Evolutionary conservation across 495 filamentous ascomycete genomes (phyloP).

Genomic region (Astrothelium macrocarpum): DNA sequence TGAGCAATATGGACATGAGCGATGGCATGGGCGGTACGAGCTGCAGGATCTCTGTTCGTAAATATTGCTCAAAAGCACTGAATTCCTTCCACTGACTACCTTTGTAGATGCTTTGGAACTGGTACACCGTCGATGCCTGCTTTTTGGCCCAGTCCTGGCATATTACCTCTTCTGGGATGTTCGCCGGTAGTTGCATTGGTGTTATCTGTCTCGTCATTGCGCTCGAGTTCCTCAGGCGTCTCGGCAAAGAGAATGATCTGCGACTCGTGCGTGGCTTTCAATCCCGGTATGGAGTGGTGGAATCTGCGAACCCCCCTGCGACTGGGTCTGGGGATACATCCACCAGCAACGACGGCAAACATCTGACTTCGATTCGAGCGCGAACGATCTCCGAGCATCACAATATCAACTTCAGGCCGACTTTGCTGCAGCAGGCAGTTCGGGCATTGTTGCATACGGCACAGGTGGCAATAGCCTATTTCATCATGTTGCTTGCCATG

Average conservation of each 20-base stretch:
- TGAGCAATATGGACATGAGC: conserved; percentile 28
- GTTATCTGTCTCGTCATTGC: conserved; percentile 51
- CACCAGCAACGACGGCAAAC: not conserved
- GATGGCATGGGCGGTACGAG: conserved; percentile 15
- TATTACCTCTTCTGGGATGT: conserved; percentile 49
- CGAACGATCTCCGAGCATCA: not conserved
- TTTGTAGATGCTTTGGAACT: conserved; percentile 66
- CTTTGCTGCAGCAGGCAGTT: conserved; percentile 45
- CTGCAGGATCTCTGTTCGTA: conserved; percentile 40
- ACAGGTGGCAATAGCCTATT: conserved; percentile 62
- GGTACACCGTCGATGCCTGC: conserved; percentile 61
- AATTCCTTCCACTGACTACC: conserved; percentile 9
- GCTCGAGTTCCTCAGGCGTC: conserved; percentile 55
- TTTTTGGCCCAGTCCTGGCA: conserved; percentile 60
- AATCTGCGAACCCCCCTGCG: not conserved
- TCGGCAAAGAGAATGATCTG: conserved; percentile 50
- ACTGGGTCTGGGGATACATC: not conserved
- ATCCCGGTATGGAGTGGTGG: not conserved
- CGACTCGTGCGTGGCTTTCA: conserved; percentile 43
- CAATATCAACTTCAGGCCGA: conserved; percentile 1
- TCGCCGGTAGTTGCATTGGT: conserved; percentile 63
- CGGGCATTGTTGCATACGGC: conserved; percentile 53
- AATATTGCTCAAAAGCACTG: not conserved
- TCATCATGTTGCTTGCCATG: conserved; percentile 56
- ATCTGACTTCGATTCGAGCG: too few species aligned